Percentiles rank a stretch among this genome's conserved stretches.
Conservation (phyloP, 192 early-diverging fungal species). For the Coemansia furcata region DNA sequence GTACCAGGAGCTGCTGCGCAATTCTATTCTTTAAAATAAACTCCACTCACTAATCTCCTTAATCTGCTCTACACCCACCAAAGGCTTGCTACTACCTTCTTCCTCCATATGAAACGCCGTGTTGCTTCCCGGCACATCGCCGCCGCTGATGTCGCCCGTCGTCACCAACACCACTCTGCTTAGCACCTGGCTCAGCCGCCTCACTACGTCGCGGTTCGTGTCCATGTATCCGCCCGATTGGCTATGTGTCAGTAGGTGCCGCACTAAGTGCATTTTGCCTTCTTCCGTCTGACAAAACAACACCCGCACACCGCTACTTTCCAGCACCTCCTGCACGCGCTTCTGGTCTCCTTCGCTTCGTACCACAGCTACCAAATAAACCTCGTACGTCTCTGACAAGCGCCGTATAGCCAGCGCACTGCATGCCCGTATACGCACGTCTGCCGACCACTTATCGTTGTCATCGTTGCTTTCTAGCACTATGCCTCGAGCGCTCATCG, state of each 20-base stretch:
- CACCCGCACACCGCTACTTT: not conserved
- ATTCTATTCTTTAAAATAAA: not conserved
- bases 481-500: slow-evolving; percentile 32
- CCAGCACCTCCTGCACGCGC: not conserved
- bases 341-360: not conserved
- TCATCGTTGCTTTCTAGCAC: slow-evolving; percentile 14
- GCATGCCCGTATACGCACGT: not conserved
- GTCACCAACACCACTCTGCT: slow-evolving; percentile 11
- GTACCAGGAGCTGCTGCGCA: slow-evolving; percentile 17
- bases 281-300: slow-evolving; percentile 49
- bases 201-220: slow-evolving; percentile 31
- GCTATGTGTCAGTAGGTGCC: slow-evolving; percentile 28
- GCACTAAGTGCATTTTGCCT: slow-evolving; percentile 37
- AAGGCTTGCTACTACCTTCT: not conserved
- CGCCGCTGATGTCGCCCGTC: not conserved
- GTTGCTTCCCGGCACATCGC: slow-evolving; percentile 16
- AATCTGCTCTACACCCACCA: slow-evolving; percentile 4
- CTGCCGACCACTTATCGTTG: slow-evolving; percentile 9
- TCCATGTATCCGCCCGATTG: slow-evolving; percentile 28
- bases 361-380: slow-evolving; percentile 29
- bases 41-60: slow-evolving; percentile 8
- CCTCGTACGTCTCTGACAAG: slow-evolving; percentile 8
- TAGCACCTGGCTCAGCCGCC: slow-evolving; percentile 23
- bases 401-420: slow-evolving; percentile 2
- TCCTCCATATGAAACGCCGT: not conserved